phyloP scores from a whole-genome alignment of 106 monocot genomes.

The Phalaenopsis equestris region DNA sequence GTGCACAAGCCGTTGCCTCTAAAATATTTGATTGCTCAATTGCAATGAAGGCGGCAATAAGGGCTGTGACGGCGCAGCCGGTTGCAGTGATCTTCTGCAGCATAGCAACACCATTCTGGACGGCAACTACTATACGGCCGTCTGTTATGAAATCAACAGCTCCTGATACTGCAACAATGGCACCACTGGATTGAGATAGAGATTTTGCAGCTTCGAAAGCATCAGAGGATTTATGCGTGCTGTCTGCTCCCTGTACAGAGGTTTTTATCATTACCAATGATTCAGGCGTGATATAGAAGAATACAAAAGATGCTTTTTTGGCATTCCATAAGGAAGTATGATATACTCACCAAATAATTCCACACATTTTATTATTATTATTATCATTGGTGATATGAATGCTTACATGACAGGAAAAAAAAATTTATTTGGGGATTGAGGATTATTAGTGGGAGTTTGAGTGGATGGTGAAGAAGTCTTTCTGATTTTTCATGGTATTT shows the following conservation, averaged over 20 bases:
- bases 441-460: too few species aligned
- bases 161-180: conserved; percentile 62
- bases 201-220: conserved; percentile 52
- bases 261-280: background rate
- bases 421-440: too few species aligned
- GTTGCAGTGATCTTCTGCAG: conserved; percentile 88
- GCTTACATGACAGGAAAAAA: too few species aligned
- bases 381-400: too few species aligned
- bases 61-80: conserved; percentile 75
- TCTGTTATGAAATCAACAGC: conserved; percentile 51
- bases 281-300: background rate
- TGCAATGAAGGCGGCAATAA: conserved; percentile 76
- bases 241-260: conserved; percentile 59
- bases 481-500: too few species aligned
- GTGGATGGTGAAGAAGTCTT: too few species aligned
- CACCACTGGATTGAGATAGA: conserved; percentile 27
- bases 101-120: conserved; percentile 60
- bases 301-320: too few species aligned
- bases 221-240: conserved; percentile 60
- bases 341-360: too few species aligned
- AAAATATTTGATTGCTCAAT: conserved; percentile 41
- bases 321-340: too few species aligned
- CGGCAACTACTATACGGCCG: conserved; percentile 34
- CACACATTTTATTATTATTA: too few species aligned
- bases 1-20: conserved; percentile 63